phyloP scores from a whole-genome alignment of 768 basidiomycete genomes.

The Melanogaster broomeanus region DNA sequence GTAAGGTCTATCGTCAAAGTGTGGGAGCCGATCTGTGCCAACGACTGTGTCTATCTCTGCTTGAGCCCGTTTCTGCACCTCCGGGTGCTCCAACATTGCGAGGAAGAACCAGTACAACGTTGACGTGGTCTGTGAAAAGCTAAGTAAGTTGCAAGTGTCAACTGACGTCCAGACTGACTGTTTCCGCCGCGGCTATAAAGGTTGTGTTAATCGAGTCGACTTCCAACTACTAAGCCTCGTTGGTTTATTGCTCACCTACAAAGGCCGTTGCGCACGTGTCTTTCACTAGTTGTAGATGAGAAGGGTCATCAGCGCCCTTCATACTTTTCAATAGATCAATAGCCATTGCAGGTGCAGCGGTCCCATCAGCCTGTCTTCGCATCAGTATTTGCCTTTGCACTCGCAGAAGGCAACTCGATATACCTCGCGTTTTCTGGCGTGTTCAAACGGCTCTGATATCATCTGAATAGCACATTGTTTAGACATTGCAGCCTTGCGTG shows the following conservation, averaged over 20 bases:
- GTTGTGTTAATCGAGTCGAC: not conserved
- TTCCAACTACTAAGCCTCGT: too few relatives aligned
- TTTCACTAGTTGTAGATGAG: constrained; percentile 11
- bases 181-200: constrained; percentile 19
- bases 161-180: constrained; percentile 3
- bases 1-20: constrained; percentile 18
- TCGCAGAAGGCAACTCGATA: not conserved
- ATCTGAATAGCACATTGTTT: constrained; percentile 8
- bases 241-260: constrained; percentile 13
- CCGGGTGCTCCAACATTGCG: constrained; percentile 33
- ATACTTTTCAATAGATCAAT: constrained; percentile 6
- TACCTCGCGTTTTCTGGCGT: constrained; percentile 14
- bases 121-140: constrained; percentile 5
- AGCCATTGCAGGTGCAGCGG: constrained; percentile 11
- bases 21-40: constrained; percentile 29
- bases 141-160: not conserved
- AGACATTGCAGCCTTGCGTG: constrained; percentile 16
- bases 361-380: constrained; percentile 9
- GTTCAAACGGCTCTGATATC: constrained; percentile 16
- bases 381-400: not conserved
- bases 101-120: constrained; percentile 28
- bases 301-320: constrained; percentile 3
- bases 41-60: constrained; percentile 31
- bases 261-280: constrained; percentile 11
- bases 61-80: constrained; percentile 31